Base-by-base conservation (phyloP, 2,329 filamentous ascomycete genomes). In the Arthrobotrys iridis region DNA sequence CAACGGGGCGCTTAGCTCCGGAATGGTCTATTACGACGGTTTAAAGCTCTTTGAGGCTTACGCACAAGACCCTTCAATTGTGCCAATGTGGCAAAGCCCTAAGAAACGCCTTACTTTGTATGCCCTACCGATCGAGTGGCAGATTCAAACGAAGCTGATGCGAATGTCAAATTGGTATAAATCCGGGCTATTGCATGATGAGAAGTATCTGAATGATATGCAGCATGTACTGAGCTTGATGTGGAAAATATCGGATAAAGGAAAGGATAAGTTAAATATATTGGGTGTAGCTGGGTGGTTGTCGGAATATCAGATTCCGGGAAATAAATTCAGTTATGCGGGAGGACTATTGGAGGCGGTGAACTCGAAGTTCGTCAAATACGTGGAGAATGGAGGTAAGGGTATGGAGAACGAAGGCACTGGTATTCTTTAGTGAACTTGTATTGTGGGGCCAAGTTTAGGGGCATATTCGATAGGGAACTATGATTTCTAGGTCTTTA, bases 111-210 rank as follows among this genome's bases (percentile, higher is more conserved):
- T 67, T 28, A 67, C 50, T 4, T 33, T 67, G 3, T 67, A 58
- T 22, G 7, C 50, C 2, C n/a, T 67, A 20, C 64, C 64, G 5
- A 40, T 67, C 18, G 64, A 67, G 15, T 67, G 64, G 64, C 64
- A 67, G 30, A 59, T 67, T 15, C 50, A 58, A 10, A 67, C 64
- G 20, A 59, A 67, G 50, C 26, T 67, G 52, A 20, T 59, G 1
- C 46, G 50, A 24, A 67, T 67, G 64, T 58, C 50, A n/a, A 48
- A 7, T 26, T 67, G 64, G 64, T 67, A 48, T 59, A 46, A 20
- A 20, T 28, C 26, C 4, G 50, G 50, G 24, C 4, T 48, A 4
- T 20, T 46, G 1, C 30, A 58, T 24, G 64, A 67, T 20, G 18
- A 45, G 8, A 59, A 50, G 13, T 67, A 67, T 48, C 2, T 67